These are phyloP conservation scores for Helicostylum pulchrum DNA, from an alignment of 192 early-diverging fungal genomes.

Conservation along the genomic window DNA sequence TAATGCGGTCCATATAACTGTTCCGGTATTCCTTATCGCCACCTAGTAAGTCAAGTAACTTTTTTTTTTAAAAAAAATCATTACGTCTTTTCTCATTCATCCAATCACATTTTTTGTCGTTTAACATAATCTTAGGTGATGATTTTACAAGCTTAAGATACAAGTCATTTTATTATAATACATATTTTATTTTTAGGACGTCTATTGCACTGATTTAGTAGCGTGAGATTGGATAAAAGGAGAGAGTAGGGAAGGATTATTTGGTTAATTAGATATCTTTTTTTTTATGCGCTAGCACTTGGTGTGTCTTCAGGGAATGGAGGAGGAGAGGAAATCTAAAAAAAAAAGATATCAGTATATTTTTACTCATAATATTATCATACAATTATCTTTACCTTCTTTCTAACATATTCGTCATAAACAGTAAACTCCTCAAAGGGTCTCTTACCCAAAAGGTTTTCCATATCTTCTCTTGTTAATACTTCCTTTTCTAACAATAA, in stretches of 20 bases:
- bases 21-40: too few relatives aligned
- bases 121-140: too few relatives aligned
- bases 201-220: too few relatives aligned
- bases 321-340: constrained; percentile 18
- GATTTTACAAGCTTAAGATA: too few relatives aligned
- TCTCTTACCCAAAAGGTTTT: constrained; percentile 78
- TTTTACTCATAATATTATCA: not conserved
- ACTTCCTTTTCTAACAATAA: constrained; percentile 96
- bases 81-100: too few relatives aligned
- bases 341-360: not conserved
- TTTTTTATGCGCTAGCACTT: constrained; percentile 1
- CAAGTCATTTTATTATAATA: not conserved
- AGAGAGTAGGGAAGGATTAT: not conserved
- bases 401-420: constrained; percentile 64
- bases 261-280: not conserved
- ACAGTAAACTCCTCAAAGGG: constrained; percentile 74
- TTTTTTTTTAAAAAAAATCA: too few relatives aligned
- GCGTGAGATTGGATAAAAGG: too few relatives aligned
- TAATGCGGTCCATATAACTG: too few relatives aligned
- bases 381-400: constrained; percentile 11
- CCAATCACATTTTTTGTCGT: too few relatives aligned
- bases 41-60: too few relatives aligned
- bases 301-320: constrained; percentile 21
- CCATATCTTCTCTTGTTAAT: constrained; percentile 94
- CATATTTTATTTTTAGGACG: not conserved